Evolutionary conservation across 441 rosid species (phyloP).

Genomic region (Eutrema salsugineum): DNA sequence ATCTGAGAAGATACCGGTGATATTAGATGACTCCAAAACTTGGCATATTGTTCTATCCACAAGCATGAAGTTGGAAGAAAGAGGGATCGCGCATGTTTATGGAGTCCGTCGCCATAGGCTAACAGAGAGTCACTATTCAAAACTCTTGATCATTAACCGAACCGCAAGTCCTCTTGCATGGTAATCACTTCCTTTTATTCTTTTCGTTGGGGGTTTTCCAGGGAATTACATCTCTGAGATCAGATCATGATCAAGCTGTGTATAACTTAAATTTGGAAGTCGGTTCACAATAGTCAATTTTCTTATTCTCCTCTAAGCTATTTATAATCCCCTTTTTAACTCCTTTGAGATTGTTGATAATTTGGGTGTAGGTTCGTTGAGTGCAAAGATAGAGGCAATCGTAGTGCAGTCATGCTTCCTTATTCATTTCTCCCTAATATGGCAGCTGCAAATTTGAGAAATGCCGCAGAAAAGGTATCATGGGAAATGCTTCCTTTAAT

Average conservation of each 20-base stretch:
- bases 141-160: conserved; percentile 81
- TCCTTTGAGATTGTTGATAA: conserved; percentile 16
- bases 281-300: neutral
- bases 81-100: conserved; percentile 83
- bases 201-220: neutral
- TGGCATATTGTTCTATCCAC: conserved; percentile 77
- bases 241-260: neutral
- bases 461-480: conserved; percentile 65
- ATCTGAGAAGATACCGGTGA: conserved; percentile 87
- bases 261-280: neutral
- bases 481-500: neutral
- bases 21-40: conserved; percentile 70
- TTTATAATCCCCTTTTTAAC: neutral
- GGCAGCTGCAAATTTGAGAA: conserved; percentile 71
- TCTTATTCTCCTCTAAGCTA: neutral
- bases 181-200: conserved; percentile 37
- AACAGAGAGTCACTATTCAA: conserved; percentile 57
- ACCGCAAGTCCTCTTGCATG: conserved; percentile 96
- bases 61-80: conserved; percentile 83
- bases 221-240: neutral
- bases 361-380: conserved; percentile 80
- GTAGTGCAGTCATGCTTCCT: conserved; percentile 62
- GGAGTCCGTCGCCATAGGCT: conserved; percentile 60
- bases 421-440: conserved; percentile 86
- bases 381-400: conserved; percentile 91